phyloP scores from a whole-genome alignment of 371 early-diverging fungal genomes.

The Saksenaea oblongispora region DNA sequence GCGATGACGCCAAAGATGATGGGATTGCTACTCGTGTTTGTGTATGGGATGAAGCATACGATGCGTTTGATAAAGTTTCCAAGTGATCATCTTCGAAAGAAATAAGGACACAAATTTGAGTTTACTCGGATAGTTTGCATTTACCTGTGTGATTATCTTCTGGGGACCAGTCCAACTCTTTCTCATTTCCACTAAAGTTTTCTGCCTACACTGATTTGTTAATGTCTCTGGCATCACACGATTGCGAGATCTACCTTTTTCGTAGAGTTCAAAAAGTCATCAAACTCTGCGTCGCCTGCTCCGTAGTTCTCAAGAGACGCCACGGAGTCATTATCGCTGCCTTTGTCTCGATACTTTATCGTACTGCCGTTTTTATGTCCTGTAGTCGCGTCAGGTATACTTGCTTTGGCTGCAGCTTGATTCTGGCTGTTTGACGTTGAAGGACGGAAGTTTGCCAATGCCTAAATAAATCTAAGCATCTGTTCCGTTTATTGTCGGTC shows the following conservation, averaged over 20 bases:
- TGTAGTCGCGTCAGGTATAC: not conserved
- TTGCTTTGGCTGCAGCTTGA: not conserved
- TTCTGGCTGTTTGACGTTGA: not conserved
- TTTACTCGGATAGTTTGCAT: not conserved
- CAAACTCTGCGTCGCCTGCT: not conserved
- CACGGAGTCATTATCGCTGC: not conserved
- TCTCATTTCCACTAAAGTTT: not conserved
- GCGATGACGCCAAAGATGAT: constrained; percentile 5
- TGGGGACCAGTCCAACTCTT: constrained; percentile 16
- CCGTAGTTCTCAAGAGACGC: not conserved
- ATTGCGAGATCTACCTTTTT: constrained; percentile 5
- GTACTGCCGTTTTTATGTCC: not conserved
- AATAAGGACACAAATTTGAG: not conserved
- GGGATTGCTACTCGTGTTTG: constrained; percentile 8
- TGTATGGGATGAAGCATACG: constrained; percentile 4
- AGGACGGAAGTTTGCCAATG: not conserved
- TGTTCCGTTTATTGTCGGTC: not conserved
- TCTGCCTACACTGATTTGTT: not conserved
- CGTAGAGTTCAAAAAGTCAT: not conserved
- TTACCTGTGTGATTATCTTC: constrained; percentile 6
- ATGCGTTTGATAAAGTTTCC: not conserved
- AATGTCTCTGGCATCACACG: not conserved
- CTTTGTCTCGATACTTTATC: not conserved
- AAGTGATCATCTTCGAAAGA: not conserved
- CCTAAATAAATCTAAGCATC: not conserved